Evolutionary conservation across 805 yeast species (phyloP), one percentile per base, ranked within the genome.

Genomic region (Schwanniomyces polymorphus): DNA sequence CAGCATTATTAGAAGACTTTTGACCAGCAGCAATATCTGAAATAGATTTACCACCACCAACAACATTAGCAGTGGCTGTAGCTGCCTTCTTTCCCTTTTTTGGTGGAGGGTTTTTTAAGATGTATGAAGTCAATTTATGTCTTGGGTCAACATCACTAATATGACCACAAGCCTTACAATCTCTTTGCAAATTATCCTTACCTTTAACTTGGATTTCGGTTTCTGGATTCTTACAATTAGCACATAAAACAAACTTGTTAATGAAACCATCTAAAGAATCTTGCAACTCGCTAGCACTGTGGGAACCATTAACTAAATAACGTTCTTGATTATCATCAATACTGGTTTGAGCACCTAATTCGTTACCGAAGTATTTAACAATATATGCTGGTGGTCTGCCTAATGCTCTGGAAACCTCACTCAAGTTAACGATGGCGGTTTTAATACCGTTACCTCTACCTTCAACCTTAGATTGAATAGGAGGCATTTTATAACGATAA

Each of bases 401-500:
- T 54, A 94, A 79, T 18, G 98, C 96, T 61, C 97, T 83, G 35
- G 97, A 96, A 51, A 94, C 97, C 63, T 94, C 98, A 34, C 87
- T 75, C 46, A 90, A 83, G 72, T 94, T 94, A 56, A 90, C 82
- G 47, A 94, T 85, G 46, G 92, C 95, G 21, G 99, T 94, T 70
- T 91, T 91, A 74, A 94, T 94, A 84, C 99, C 99, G 75, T 94
- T 94, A 76, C 99, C 99, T 68, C 97, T 83, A 70, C 99, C 99
- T 76, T 94, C 98, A 56, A 89, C 89, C 80, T 94, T 94, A 58
- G 97, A 88, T 74, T 88, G 95, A 72, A 94, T 86, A 38, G 95
- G 87, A 65, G 99, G 99, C 99, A 94, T 94, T 78, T 94, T 94
- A 74, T 94, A 94, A 78, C 99, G 97, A 84, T 94, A 94, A 71